Conservation (phyloP, 352 stramenopile species). For the Thraustotheca clavata region DNA sequence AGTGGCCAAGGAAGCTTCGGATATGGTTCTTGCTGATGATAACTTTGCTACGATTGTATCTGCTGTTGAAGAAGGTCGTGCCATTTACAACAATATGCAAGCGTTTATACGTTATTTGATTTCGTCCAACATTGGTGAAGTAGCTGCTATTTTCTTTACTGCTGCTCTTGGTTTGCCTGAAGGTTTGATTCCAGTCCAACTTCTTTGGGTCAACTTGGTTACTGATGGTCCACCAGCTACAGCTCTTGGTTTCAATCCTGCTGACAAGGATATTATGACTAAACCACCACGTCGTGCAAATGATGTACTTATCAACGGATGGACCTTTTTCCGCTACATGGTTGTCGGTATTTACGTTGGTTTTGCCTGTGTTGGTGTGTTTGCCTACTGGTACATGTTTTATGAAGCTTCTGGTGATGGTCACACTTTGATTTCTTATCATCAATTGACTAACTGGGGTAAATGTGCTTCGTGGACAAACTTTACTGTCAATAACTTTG, state of each 20-base stretch:
- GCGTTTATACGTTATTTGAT: slow-evolving; percentile 99
- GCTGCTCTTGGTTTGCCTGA: slow-evolving; percentile 94
- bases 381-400: slow-evolving; percentile 93
- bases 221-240: slow-evolving; percentile 98
- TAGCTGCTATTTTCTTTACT: slow-evolving; percentile 98
- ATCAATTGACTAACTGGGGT: slow-evolving; percentile 86
- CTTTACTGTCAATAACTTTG: slow-evolving; percentile 89
- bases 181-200: slow-evolving; percentile 96
- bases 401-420: slow-evolving; percentile 85
- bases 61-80: slow-evolving; percentile 75
- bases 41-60: slow-evolving; percentile 99
- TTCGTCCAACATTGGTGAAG: slow-evolving; percentile 98
- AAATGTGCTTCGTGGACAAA: slow-evolving; percentile 87
- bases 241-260: slow-evolving; percentile 98
- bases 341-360: slow-evolving; percentile 93
- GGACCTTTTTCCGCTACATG: slow-evolving; percentile 97
- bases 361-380: slow-evolving; percentile 86
- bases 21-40: slow-evolving; percentile 98
- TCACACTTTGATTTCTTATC: slow-evolving; percentile 85
- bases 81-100: slow-evolving; percentile 97
- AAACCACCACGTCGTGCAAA: slow-evolving; percentile 91
- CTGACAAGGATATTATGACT: slow-evolving; percentile 96
- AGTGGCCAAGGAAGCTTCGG: slow-evolving; percentile 95
- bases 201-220: slow-evolving; percentile 99
- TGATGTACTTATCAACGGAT: slow-evolving; percentile 97